Evolutionary conservation across 2,329 filamentous ascomycete genomes (phyloP).

Genomic region (Fusarium tjaetaba): DNA sequence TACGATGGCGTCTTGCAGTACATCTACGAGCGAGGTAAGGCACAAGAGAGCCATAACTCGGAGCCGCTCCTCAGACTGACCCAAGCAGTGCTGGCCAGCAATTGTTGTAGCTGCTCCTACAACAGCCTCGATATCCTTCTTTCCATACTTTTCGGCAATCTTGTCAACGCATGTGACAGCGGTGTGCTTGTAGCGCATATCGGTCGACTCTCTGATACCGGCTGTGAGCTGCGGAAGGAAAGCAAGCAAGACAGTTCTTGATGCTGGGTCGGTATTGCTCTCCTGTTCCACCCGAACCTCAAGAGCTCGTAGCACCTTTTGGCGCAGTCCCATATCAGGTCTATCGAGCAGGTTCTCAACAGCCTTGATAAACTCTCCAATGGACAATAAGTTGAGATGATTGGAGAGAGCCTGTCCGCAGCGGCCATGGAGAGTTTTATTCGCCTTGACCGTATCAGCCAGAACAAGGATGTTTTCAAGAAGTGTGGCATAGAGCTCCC

Average conservation of each 20-base stretch:
- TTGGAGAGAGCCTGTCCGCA: constrained; percentile 79
- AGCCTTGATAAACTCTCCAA: constrained; percentile 87
- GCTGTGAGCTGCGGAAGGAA: constrained; percentile 83
- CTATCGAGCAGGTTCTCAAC: constrained; percentile 83
- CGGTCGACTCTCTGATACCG: constrained; percentile 77
- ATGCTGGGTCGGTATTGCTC: constrained; percentile 72
- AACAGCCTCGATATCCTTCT: constrained; percentile 84
- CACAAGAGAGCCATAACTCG: constrained; percentile 88
- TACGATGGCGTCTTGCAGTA: constrained; percentile 86
- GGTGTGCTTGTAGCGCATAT: constrained; percentile 82
- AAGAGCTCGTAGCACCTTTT: constrained; percentile 82
- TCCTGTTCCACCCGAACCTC: constrained; percentile 81
- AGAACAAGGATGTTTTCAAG: constrained; percentile 73
- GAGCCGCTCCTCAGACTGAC: constrained; percentile 75
- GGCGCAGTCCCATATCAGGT: constrained; percentile 77
- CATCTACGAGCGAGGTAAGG: constrained; percentile 87
- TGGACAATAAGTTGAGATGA: constrained; percentile 85
- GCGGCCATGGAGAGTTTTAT: constrained; percentile 64
- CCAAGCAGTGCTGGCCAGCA: constrained; percentile 79
- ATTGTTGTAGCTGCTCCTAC: constrained; percentile 80
- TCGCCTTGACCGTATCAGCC: constrained; percentile 69
- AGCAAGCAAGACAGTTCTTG: constrained; percentile 76
- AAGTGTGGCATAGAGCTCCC: constrained; percentile 74
- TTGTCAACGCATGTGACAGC: constrained; percentile 91
- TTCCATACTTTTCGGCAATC: constrained; percentile 94